Evolutionary conservation across 306 rosid species (phyloP).

Genomic region (cucumber (Cucumis sativus)): Cucumber_9930_V3 NC_026656.2:22168501-22169000

Average conservation of each 20-base stretch:
- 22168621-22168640: background rate
- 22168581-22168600: slow-evolving; percentile 92
- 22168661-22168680: background rate
- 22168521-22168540: slow-evolving; percentile 2
- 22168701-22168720: background rate
- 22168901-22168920: slow-evolving; percentile 69
- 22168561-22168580: slow-evolving; percentile 90
- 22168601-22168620: slow-evolving; percentile 34
- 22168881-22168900: slow-evolving; percentile 14
- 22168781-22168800: background rate
- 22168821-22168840: background rate
- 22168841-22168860: background rate
- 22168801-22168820: background rate
- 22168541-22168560: slow-evolving; percentile 69
- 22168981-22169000: slow-evolving; percentile 90
- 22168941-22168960: slow-evolving; percentile 96
- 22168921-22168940: slow-evolving; percentile 95
- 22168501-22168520: background rate
- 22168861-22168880: background rate
- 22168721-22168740: background rate
- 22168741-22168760: background rate
- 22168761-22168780: background rate
- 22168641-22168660: background rate
- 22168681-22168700: background rate
- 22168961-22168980: slow-evolving; percentile 79